phyloP scores from a whole-genome alignment of 2,329 filamentous ascomycete genomes.

The Coniochaeta sp. region DNA sequence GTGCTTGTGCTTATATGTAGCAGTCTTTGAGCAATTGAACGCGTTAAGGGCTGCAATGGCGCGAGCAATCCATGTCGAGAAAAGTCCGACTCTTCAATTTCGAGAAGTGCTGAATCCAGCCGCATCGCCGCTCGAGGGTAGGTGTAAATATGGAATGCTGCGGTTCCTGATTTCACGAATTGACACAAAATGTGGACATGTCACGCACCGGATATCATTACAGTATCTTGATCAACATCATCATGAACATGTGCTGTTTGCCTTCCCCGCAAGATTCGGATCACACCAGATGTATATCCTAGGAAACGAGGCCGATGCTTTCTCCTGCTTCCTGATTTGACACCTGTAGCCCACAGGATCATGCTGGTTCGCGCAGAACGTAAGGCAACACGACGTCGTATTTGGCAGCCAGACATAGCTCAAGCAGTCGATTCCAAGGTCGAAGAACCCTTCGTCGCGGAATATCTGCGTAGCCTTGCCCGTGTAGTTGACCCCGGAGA shows the following conservation, averaged over 20 bases:
- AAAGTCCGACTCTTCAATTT: too few species aligned
- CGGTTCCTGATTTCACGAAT: neutral
- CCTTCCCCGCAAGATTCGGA: neutral
- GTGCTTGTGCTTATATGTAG: neutral
- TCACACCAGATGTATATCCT: slow-evolving; percentile 19
- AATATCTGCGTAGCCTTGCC: slow-evolving; percentile 16
- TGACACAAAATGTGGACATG: neutral
- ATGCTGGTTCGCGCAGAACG: slow-evolving; percentile 16
- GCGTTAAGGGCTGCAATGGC: neutral
- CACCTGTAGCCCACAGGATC: slow-evolving; percentile 18
- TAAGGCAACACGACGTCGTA: slow-evolving; percentile 16
- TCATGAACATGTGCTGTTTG: slow-evolving; percentile 5
- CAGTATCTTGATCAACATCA: neutral
- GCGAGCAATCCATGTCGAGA: too few species aligned
- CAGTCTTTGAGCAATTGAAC: neutral
- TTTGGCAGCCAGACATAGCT: slow-evolving; percentile 20
- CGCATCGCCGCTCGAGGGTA: too few species aligned
- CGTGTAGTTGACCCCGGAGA: slow-evolving; percentile 13
- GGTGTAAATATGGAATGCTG: too few species aligned
- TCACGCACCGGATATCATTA: neutral
- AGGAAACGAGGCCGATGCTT: slow-evolving; percentile 10
- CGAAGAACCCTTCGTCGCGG: slow-evolving; percentile 14
- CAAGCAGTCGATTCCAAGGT: slow-evolving; percentile 10
- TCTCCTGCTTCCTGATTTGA: slow-evolving; percentile 9
- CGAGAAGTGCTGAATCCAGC: too few species aligned